Evolutionary conservation across 345 rosid genomes (phyloP).

Genomic region (Toxicodendron radicans): DNA sequence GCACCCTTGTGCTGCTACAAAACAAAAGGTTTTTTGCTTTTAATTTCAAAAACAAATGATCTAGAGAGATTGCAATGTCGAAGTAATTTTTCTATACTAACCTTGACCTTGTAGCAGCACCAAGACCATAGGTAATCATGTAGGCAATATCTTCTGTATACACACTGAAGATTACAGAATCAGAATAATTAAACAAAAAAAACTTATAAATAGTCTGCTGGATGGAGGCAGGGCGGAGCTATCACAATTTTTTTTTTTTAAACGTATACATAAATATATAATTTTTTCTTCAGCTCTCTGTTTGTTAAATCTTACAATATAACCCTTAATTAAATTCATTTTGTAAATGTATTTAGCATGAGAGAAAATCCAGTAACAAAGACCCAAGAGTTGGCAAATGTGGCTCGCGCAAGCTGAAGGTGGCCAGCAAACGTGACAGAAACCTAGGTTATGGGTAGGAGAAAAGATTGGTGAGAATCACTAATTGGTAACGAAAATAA

Average conservation of each 20-base stretch:
- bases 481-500: conserved; percentile 59
- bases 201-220: too few species aligned
- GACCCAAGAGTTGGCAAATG: conserved; percentile 84
- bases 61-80: too few species aligned
- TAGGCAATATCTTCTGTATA: conserved; percentile 59
- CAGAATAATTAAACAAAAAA: too few species aligned
- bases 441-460: conserved; percentile 47
- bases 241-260: too few species aligned
- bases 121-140: conserved; percentile 71
- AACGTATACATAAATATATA: too few species aligned
- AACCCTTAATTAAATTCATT: too few species aligned
- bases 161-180: conserved; percentile 30
- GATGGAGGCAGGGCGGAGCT: too few species aligned
- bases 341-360: too few species aligned
- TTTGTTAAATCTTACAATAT: too few species aligned
- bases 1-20: conserved; percentile 64
- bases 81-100: background rate
- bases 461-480: conserved; percentile 56
- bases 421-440: conserved; percentile 84
- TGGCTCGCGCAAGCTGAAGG: conserved; percentile 71
- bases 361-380: conserved; percentile 74
- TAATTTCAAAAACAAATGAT: too few species aligned
- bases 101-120: conserved; percentile 83
- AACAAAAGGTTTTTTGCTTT: background rate
- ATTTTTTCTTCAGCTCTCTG: too few species aligned